Conservation (phyloP, 75 land plant genomes). For the Isoetes taiwanensis region DNA sequence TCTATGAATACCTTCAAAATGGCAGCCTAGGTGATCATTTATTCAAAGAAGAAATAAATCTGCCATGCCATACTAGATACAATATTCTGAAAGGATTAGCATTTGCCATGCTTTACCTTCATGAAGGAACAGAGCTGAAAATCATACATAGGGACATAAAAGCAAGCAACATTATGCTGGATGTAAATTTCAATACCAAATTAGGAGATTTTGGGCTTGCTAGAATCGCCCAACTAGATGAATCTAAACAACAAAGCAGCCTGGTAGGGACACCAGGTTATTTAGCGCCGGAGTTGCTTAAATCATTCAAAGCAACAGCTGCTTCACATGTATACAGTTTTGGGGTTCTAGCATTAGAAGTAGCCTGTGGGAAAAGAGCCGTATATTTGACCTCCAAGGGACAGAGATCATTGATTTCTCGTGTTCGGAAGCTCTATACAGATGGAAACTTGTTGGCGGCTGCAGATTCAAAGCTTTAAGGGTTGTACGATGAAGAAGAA, state of each 20-base stretch:
- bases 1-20: too few relatives aligned
- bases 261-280: conserved; percentile 45
- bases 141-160: conserved; percentile 58
- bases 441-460: too few relatives aligned
- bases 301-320: conserved; percentile 30
- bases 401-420: too few relatives aligned
- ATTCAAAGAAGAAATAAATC: too few relatives aligned
- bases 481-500: too few relatives aligned
- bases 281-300: conserved; percentile 34
- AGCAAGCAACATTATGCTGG: conserved; percentile 45
- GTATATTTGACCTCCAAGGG: too few relatives aligned
- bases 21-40: too few relatives aligned
- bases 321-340: conserved; percentile 37
- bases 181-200: conserved; percentile 29
- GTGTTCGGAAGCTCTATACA: too few relatives aligned
- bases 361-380: conserved; percentile 35
- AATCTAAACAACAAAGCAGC: conserved; percentile 24
- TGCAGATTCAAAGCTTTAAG: too few relatives aligned
- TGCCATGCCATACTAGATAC: too few relatives aligned
- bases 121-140: conserved; percentile 50
- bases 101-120: conserved; percentile 42
- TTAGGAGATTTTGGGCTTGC: conserved; percentile 64
- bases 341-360: conserved; percentile 39
- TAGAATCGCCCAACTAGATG: conserved; percentile 33
- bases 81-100: conserved; percentile 41